Evolutionary conservation across 352 stramenopile species (phyloP).

Genomic region (Pythium sp.): DNA sequence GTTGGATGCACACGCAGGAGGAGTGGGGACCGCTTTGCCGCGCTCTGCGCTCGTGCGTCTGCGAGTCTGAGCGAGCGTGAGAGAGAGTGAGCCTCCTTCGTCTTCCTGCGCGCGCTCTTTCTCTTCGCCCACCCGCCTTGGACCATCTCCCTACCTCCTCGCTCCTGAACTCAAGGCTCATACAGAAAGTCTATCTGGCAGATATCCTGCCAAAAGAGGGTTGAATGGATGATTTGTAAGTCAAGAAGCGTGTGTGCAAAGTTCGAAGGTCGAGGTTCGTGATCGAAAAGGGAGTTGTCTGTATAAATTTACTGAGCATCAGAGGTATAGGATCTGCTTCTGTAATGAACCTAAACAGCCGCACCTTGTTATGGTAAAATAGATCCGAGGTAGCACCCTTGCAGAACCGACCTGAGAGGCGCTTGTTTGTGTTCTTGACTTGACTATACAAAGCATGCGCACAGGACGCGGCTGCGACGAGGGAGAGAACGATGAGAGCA

Average conservation of each 20-base stretch:
- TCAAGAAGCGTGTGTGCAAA: background rate
- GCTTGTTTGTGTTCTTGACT: background rate
- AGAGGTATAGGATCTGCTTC: background rate
- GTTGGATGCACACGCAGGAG: background rate
- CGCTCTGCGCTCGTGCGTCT: background rate
- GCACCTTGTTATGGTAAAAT: constrained; percentile 9
- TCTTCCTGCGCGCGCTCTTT: background rate
- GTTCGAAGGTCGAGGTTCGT: background rate
- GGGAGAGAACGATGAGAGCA: constrained; percentile 4
- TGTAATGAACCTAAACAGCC: background rate
- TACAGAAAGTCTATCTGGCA: background rate
- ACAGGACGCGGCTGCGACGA: constrained; percentile 3
- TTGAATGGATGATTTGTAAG: background rate
- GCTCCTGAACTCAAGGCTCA: background rate
- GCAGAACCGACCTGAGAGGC: background rate
- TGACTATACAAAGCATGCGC: background rate
- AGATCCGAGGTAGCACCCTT: background rate
- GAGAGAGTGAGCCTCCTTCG: background rate
- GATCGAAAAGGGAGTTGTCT: background rate
- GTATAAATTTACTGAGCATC: background rate
- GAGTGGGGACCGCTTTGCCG: background rate
- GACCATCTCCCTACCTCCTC: background rate
- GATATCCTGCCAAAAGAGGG: background rate
- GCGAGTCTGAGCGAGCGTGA: background rate
- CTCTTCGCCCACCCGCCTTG: background rate